phyloP scores from a whole-genome alignment of 2,329 filamentous ascomycete species.

The Pezicula radicicola region DNA sequence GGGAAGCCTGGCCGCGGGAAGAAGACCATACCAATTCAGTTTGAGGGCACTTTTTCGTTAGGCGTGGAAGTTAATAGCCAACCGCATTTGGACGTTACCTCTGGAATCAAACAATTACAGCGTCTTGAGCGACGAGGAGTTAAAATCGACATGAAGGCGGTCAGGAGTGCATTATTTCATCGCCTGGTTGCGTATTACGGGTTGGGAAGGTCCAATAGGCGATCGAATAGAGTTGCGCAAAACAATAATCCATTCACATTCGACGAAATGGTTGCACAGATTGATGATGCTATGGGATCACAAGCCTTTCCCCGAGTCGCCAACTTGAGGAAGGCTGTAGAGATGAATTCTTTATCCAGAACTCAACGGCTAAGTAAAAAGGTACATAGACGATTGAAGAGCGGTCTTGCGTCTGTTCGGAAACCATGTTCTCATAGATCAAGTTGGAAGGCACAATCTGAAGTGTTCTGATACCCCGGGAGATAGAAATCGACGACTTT shows the following conservation, averaged over 20 bases:
- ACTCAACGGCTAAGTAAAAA: neutral
- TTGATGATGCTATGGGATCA: conserved; percentile 19
- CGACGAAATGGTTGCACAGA: conserved; percentile 12
- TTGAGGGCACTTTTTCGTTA: neutral
- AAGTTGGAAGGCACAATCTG: too few species aligned
- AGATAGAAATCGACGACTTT: too few species aligned
- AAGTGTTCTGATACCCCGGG: too few species aligned
- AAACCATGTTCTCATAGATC: too few species aligned
- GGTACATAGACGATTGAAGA: conserved; percentile 12
- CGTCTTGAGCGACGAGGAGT: conserved; percentile 17
- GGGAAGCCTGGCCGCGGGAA: neutral
- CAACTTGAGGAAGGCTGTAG: neutral
- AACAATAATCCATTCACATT: conserved; percentile 5
- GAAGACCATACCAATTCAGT: neutral
- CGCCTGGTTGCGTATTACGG: conserved; percentile 25
- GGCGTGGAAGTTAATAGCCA: neutral
- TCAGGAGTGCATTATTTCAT: conserved; percentile 18
- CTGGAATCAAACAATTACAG: conserved; percentile 23
- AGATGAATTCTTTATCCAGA: neutral
- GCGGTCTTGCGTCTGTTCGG: neutral
- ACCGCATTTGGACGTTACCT: conserved; percentile 8
- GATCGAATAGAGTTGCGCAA: conserved; percentile 15
- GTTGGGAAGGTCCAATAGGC: conserved; percentile 13
- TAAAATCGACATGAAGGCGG: conserved; percentile 10
- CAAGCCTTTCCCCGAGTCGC: conserved; percentile 2